A percentile compares a stretch with the other conserved stretches of the same genome.
Evolutionary conservation across 2,329 filamentous ascomycete species (phyloP).

Genomic region (Lasiodiplodia hormozganensis): DNA sequence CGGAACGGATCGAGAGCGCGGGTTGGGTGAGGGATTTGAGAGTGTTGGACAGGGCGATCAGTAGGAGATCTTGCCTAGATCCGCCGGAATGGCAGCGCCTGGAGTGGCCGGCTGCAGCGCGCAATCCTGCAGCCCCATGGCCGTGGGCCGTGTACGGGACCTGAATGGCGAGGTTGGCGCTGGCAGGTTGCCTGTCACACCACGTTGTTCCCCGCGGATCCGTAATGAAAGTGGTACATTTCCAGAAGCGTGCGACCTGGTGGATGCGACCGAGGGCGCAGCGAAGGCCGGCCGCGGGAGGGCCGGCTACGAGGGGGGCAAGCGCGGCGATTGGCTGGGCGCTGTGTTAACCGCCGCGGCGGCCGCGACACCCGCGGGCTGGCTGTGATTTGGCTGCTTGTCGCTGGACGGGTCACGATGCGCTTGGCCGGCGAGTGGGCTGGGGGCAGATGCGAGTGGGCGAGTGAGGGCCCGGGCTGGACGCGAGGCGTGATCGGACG

Average conservation of each 20-base stretch:
- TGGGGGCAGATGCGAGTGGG: neutral
- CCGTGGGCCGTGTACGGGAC: conserved; percentile 4
- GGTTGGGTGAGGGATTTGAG: conserved; percentile 23
- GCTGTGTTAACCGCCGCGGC: conserved; percentile 19
- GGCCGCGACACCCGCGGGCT: conserved; percentile 16
- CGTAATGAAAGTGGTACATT: neutral
- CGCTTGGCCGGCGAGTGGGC: neutral
- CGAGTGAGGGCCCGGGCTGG: neutral
- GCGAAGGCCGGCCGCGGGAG: conserved; percentile 15
- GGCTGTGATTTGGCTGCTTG: conserved; percentile 20
- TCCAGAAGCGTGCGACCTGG: conserved; percentile 23
- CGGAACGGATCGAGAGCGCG: conserved; percentile 24
- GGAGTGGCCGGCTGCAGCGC: conserved; percentile 8
- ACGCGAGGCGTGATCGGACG: conserved; percentile 15
- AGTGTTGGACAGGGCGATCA: conserved; percentile 23
- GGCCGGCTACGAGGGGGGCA: conserved; percentile 4
- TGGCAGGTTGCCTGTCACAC: conserved; percentile 22
- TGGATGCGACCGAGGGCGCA: conserved; percentile 2
- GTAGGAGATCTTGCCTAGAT: conserved; percentile 26
- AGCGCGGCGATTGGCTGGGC: conserved; percentile 5
- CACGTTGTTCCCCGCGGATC: conserved; percentile 4
- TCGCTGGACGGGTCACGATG: conserved; percentile 15
- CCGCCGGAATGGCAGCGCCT: conserved; percentile 17
- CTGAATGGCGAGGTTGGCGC: conserved; percentile 16
- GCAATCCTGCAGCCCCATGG: conserved; percentile 26